These are phyloP conservation scores for Phytophthora pluvialis DNA, from an alignment of 352 stramenopile species.

Conservation along the genomic window DNA sequence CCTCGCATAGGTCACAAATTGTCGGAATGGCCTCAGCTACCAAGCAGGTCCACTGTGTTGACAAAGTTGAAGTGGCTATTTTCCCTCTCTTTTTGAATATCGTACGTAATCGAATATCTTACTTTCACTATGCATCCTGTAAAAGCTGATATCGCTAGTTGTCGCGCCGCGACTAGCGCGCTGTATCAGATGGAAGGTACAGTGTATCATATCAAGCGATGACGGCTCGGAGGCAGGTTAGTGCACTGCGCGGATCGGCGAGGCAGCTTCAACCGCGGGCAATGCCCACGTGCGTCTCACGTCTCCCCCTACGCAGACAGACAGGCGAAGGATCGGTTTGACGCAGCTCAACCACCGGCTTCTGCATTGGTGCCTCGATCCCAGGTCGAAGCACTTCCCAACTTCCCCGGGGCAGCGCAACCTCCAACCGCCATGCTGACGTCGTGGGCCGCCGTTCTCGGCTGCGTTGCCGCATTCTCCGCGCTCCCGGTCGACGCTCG, in stretches of 20 bases:
- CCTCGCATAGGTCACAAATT: not conserved
- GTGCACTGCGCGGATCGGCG: not conserved
- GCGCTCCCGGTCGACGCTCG: slow-evolving; percentile 9
- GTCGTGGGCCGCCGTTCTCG: slow-evolving; percentile 40
- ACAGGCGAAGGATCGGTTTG: slow-evolving; percentile 2
- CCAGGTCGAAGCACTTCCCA: slow-evolving; percentile 36
- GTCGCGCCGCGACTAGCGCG: slow-evolving; percentile 4
- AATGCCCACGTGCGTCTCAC: slow-evolving; percentile 21
- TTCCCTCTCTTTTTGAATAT: not conserved
- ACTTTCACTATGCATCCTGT: not conserved
- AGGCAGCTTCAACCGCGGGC: slow-evolving; percentile 19
- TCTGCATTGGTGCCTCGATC: not conserved
- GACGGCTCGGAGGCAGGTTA: too few species aligned
- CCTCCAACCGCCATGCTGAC: slow-evolving; percentile 39
- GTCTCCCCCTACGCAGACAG: slow-evolving; percentile 14
- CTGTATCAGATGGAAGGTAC: not conserved
- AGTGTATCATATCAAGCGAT: too few species aligned
- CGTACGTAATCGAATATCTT: not conserved
- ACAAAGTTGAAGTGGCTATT: not conserved
- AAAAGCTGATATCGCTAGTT: slow-evolving; percentile 1
- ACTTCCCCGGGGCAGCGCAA: slow-evolving; percentile 22
- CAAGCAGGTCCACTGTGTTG: too few species aligned
- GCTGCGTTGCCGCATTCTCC: slow-evolving; percentile 35
- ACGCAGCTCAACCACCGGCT: slow-evolving; percentile 10
- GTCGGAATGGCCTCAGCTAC: too few species aligned